phyloP scores from a whole-genome alignment of 1,284 basidiomycete genomes.

The Irpex rosettiformis region DNA sequence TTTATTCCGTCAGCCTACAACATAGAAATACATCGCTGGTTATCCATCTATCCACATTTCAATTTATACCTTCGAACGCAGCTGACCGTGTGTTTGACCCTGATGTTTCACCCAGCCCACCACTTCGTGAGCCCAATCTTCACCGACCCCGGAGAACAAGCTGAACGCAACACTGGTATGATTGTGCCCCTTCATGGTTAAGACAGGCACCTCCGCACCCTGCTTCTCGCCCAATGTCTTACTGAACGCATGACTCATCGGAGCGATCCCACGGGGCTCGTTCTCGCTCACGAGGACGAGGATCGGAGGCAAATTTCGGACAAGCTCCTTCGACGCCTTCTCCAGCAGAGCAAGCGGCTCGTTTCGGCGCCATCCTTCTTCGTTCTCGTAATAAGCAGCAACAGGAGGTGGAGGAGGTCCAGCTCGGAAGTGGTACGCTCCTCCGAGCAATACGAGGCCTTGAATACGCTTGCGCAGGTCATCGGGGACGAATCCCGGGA shows the following conservation, averaged over 20 bases:
- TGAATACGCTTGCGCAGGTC: constrained; percentile 36
- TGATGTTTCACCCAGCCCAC: constrained; percentile 34
- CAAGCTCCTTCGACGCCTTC: constrained; percentile 29
- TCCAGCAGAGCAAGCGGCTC: constrained; percentile 38
- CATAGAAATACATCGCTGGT: too few relatives aligned
- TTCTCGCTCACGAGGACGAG: constrained; percentile 46
- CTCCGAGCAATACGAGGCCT: constrained; percentile 43
- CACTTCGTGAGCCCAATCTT: constrained; percentile 56
- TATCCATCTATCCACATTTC: too few relatives aligned
- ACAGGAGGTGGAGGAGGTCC: constrained; percentile 24
- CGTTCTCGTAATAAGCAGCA: constrained; percentile 43
- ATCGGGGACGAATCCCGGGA: constrained; percentile 36
- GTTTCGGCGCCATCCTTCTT: constrained; percentile 35
- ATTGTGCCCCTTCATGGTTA: constrained; percentile 54
- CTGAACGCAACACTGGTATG: constrained; percentile 55
- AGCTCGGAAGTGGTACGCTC: constrained; percentile 37
- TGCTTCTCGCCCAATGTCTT: constrained; percentile 31
- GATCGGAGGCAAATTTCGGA: constrained; percentile 40
- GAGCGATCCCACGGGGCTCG: constrained; percentile 44
- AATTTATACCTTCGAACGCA: background rate
- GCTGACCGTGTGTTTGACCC: background rate
- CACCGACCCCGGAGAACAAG: constrained; percentile 51
- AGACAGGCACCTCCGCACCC: constrained; percentile 25
- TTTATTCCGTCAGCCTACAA: too few relatives aligned
- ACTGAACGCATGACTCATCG: constrained; percentile 32